phyloP scores from a whole-genome alignment of 78 protist species.

The Chrysochromulina parva region DNA sequence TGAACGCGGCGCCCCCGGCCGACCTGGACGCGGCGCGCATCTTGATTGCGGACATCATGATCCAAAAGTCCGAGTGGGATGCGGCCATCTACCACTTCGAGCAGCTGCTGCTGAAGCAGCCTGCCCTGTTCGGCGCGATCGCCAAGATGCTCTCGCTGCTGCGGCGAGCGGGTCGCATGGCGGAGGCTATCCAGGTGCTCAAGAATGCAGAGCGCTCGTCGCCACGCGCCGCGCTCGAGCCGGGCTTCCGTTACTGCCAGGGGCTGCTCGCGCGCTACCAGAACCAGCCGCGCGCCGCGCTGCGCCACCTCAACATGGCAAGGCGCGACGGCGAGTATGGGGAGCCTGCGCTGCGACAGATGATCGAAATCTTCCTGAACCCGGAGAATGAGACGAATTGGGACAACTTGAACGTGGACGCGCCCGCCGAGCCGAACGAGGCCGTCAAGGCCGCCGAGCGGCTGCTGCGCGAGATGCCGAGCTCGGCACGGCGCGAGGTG shows the following conservation, averaged over 20 bases:
- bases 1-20: conserved; percentile 18
- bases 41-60: conserved; percentile 75
- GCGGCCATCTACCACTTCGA: conserved; percentile 59
- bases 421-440: not conserved
- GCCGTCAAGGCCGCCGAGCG: conserved; percentile 35
- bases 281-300: conserved; percentile 54
- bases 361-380: conserved; percentile 67
- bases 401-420: not conserved
- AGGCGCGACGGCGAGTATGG: conserved; percentile 62
- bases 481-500: not conserved
- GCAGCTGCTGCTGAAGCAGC: conserved; percentile 60
- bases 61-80: conserved; percentile 46
- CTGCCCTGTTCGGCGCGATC: conserved; percentile 63
- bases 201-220: conserved; percentile 34
- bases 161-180: conserved; percentile 68
- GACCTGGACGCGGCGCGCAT: conserved; percentile 58
- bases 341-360: conserved; percentile 26
- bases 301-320: conserved; percentile 47
- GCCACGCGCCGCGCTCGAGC: not conserved
- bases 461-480: conserved; percentile 32
- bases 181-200: conserved; percentile 28
- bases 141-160: conserved; percentile 54
- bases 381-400: conserved; percentile 35
- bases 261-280: conserved; percentile 39
- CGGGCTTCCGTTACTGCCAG: conserved; percentile 51